Evolutionary conservation across 257 asterid genomes (phyloP).

Genomic region (Solanum habrochaites): DNA sequence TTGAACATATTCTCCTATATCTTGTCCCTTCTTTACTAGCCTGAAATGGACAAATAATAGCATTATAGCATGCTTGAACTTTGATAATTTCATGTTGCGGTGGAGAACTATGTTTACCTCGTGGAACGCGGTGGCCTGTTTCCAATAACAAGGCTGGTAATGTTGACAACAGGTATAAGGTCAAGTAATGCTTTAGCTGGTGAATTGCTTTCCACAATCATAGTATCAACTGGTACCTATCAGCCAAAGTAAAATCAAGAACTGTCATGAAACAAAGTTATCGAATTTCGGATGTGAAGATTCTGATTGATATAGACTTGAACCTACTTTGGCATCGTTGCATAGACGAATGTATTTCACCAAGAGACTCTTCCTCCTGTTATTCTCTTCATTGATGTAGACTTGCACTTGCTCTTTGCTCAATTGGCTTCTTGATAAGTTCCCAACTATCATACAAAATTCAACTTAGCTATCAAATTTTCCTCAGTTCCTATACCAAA

Average conservation of each 20-base stretch:
- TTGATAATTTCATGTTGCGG: not conserved
- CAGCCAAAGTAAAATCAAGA: not conserved
- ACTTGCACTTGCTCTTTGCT: constrained; percentile 56
- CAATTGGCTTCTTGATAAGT: constrained; percentile 61
- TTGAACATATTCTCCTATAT: constrained; percentile 55
- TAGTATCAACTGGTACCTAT: constrained; percentile 65
- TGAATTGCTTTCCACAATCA: constrained; percentile 73
- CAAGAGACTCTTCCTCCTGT: constrained; percentile 45
- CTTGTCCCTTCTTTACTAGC: constrained; percentile 34
- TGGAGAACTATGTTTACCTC: constrained; percentile 18
- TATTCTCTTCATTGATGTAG: constrained; percentile 50
- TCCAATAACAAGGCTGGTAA: constrained; percentile 54
- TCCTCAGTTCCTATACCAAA: not conserved
- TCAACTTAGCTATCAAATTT: not conserved
- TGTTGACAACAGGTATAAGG: constrained; percentile 46
- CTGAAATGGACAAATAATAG: constrained; percentile 8
- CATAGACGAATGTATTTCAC: constrained; percentile 56
- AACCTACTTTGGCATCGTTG: constrained; percentile 43
- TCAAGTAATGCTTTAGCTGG: constrained; percentile 57
- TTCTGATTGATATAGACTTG: not conserved
- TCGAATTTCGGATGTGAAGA: not conserved
- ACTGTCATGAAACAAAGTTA: not conserved
- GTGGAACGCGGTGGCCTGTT: constrained; percentile 30
- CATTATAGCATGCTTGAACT: not conserved
- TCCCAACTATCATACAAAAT: constrained; percentile 42